Evolutionary conservation across 164 flowering plant species (phyloP).

Genomic region (Buxus sempervirens): DNA sequence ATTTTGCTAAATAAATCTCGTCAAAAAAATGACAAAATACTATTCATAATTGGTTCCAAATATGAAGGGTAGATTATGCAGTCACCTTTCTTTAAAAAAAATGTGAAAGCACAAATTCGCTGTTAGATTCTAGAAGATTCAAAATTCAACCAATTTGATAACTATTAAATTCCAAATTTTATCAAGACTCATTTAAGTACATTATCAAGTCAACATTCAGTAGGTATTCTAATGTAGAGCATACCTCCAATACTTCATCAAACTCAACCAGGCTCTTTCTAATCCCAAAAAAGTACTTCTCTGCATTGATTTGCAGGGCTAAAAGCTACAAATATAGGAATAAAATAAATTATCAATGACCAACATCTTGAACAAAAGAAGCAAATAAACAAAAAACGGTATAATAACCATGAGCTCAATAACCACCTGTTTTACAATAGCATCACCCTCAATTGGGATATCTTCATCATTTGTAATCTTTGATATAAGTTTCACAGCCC

Average conservation of each 20-base stretch:
- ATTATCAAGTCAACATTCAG: neutral
- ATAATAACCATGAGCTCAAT: neutral
- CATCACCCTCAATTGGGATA: constrained; percentile 80
- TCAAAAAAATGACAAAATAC: no score
- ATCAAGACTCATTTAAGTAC: neutral
- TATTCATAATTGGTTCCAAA: no score
- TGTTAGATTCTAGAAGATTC: no score
- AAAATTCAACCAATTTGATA: neutral
- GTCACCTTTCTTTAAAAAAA: no score
- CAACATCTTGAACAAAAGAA: neutral
- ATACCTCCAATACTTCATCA: constrained; percentile 98
- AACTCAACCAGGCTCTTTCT: constrained; percentile 96
- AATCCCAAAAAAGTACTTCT: constrained; percentile 83
- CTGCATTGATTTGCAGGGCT: constrained; percentile 82
- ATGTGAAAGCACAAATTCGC: neutral
- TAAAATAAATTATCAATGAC: constrained; percentile 3
- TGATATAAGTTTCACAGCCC: constrained; percentile 91
- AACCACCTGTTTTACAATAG: constrained; percentile 79
- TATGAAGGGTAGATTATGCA: no score
- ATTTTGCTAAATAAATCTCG: no score
- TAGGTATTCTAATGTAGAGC: neutral
- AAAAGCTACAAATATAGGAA: constrained; percentile 56
- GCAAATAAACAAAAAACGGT: neutral
- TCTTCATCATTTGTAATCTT: constrained; percentile 76
- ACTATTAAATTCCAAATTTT: neutral